Conservation (phyloP, 345 rosid species). For the Lepidium sativum region DNA sequence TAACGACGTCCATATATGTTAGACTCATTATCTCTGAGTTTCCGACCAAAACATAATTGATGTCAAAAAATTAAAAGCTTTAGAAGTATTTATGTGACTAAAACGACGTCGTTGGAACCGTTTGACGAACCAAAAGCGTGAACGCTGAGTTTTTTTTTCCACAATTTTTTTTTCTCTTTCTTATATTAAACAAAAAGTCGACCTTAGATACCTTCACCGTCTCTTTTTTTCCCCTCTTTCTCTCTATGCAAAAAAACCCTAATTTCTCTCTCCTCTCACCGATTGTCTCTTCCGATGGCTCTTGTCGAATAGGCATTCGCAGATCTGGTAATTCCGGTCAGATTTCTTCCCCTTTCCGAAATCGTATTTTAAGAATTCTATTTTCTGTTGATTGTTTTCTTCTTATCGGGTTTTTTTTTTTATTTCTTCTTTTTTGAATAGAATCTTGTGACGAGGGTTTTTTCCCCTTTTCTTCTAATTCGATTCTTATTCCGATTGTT, state of each 20-base stretch:
- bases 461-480: not conserved
- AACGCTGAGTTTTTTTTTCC: not conserved
- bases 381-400: not conserved
- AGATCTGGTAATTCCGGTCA: constrained; percentile 21
- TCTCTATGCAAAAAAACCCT: constrained; percentile 1
- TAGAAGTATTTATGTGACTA: not conserved
- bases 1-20: not conserved
- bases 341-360: not conserved
- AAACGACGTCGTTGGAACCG: not conserved
- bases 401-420: not conserved
- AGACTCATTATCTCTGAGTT: not conserved
- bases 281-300: constrained; percentile 16
- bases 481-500: constrained; percentile 4
- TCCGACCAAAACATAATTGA: not conserved
- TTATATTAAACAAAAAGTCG: constrained; percentile 8
- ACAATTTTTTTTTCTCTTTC: not conserved
- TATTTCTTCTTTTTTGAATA: not conserved
- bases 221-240: not conserved
- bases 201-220: constrained; percentile 9
- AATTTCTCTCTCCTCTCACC: constrained; percentile 15
- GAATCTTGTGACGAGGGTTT: constrained; percentile 6
- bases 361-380: not conserved
- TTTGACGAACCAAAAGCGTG: not conserved
- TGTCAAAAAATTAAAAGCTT: not conserved
- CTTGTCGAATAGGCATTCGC: constrained; percentile 10